Percentiles rank a stretch among this genome's conserved stretches.
Conservation (phyloP, 257 asterid genomes). For the Solanum ossicruentum region DNA sequence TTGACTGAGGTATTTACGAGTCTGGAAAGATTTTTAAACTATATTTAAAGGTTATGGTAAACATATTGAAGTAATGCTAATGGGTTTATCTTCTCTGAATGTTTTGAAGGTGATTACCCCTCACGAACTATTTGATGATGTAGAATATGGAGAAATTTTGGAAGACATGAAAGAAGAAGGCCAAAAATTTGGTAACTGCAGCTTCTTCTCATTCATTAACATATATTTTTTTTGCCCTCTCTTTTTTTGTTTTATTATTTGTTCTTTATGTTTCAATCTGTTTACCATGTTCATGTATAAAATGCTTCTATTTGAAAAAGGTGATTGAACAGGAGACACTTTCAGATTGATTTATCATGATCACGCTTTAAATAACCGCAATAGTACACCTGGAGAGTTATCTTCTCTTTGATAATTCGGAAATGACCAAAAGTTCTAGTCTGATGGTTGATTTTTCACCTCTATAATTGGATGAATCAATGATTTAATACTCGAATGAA, state of each 20-base stretch:
- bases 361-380: not conserved
- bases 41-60: not conserved
- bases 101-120: slow-evolving; percentile 30
- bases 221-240: not conserved
- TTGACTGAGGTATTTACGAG: slow-evolving; percentile 38
- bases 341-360: not conserved
- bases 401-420: not conserved
- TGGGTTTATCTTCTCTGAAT: not conserved
- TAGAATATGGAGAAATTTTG: slow-evolving; percentile 50
- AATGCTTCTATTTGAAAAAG: not conserved
- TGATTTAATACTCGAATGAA: not conserved
- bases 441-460: not conserved
- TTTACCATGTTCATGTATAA: not conserved
- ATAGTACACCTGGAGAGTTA: not conserved
- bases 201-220: not conserved
- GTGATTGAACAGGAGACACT: not conserved
- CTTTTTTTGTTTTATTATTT: not conserved
- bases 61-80: not conserved
- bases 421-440: not conserved
- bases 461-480: not conserved
- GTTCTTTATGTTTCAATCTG: not conserved
- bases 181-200: slow-evolving; percentile 45
- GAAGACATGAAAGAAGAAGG: slow-evolving; percentile 63
- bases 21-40: not conserved
- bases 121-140: slow-evolving; percentile 49